These are phyloP conservation scores for Tulasnella sp. DNA, from an alignment of 768 basidiomycete genomes.

Conservation along the genomic window DNA sequence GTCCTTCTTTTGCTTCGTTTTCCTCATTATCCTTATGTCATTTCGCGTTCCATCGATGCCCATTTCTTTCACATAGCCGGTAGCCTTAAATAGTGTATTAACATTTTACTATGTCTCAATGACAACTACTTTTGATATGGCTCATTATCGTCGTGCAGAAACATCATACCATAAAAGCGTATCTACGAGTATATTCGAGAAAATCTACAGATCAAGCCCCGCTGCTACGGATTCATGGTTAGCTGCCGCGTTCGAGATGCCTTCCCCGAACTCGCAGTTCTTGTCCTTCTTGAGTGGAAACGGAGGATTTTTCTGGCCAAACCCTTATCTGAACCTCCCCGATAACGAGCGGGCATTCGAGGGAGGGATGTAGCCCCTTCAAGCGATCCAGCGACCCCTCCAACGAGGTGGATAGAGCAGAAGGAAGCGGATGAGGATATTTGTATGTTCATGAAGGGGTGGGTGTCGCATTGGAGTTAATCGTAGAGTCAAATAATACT, in stretches of 20 bases:
- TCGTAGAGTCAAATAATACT: too few species aligned
- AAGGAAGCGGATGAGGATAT: not conserved
- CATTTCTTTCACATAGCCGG: not conserved
- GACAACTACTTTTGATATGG: not conserved
- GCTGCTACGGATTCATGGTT: constrained; percentile 11
- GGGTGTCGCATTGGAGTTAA: not conserved
- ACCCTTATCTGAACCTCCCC: not conserved
- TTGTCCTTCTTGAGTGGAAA: constrained; percentile 11
- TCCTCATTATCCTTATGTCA: not conserved
- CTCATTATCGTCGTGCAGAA: not conserved
- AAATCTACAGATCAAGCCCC: not conserved
- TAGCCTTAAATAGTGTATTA: constrained; percentile 3
- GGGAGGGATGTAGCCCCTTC: not conserved
- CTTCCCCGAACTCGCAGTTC: constrained; percentile 16
- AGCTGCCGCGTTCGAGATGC: constrained; percentile 2
- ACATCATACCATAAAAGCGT: not conserved
- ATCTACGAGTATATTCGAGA: not conserved
- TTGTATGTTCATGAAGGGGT: not conserved
- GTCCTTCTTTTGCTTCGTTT: not conserved
- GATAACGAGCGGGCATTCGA: not conserved
- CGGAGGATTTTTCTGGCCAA: not conserved
- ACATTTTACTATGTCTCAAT: constrained; percentile 3
- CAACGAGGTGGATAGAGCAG: not conserved
- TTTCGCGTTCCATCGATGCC: not conserved
- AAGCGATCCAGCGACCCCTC: not conserved